Conservation (phyloP, 2,329 filamentous ascomycete genomes). For the Leptographium radiaticola region DNA sequence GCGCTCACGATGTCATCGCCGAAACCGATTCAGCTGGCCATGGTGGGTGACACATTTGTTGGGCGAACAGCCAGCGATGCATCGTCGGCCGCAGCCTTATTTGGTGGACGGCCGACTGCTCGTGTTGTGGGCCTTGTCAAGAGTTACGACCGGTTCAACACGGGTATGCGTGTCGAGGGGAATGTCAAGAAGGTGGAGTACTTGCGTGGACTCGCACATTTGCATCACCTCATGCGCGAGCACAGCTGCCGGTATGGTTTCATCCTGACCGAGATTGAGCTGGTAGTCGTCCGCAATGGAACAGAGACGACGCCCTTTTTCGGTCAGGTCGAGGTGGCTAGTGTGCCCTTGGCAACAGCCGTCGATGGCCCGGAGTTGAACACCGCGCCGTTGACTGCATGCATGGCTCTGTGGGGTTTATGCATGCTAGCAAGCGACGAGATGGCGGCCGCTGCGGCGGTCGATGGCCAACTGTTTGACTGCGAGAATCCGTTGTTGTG, state of each 20-base stretch:
- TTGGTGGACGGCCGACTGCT: conserved; percentile 32
- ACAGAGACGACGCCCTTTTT: conserved; percentile 62
- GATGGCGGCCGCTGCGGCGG: conserved; percentile 5
- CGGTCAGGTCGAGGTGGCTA: conserved; percentile 69
- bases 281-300: conserved; percentile 78
- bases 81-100: conserved; percentile 39
- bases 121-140: conserved; percentile 59
- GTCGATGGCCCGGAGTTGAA: conserved; percentile 18
- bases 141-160: conserved; percentile 89
- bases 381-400: conserved; percentile 47
- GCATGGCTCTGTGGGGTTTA: conserved; percentile 64
- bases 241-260: conserved; percentile 90
- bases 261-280: conserved; percentile 91
- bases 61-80: conserved; percentile 46
- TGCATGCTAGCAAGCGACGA: conserved; percentile 33
- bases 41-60: conserved; percentile 38
- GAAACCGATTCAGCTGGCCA: conserved; percentile 38
- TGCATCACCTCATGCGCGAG: conserved; percentile 88
- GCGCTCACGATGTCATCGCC: conserved; percentile 66
- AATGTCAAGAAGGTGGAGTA: conserved; percentile 82
- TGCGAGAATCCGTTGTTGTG: conserved; percentile 28
- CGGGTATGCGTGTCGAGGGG: conserved; percentile 76
- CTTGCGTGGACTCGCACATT: conserved; percentile 69
- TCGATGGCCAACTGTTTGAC: not conserved
- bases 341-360: conserved; percentile 40